Conservation (phyloP, 441 rosid species). For the Flueggea neowawraea region DNA sequence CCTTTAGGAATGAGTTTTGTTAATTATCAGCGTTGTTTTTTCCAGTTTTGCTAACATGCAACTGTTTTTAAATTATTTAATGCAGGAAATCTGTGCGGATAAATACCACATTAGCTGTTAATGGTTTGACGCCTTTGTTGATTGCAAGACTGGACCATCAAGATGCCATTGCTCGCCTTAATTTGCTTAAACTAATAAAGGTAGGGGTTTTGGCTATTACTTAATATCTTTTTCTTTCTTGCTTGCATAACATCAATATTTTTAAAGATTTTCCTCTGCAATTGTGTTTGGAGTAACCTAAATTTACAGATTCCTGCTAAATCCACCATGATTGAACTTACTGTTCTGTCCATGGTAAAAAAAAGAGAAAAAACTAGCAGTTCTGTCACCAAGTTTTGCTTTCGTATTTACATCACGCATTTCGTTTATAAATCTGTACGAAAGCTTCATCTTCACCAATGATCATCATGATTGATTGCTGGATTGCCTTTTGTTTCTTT, state of each 20-base stretch:
- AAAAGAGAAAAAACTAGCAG: too few relatives aligned
- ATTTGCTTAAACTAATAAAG: conserved; percentile 92
- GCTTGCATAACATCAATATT: not conserved
- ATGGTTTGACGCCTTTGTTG: conserved; percentile 93
- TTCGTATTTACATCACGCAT: too few relatives aligned
- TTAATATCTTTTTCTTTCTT: not conserved
- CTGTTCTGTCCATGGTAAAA: too few relatives aligned
- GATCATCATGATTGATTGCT: conserved; percentile 6
- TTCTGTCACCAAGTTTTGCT: too few relatives aligned
- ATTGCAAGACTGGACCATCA: conserved; percentile 89
- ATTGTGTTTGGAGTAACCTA: too few relatives aligned
- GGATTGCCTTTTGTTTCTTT: not conserved
- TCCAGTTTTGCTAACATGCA: too few relatives aligned
- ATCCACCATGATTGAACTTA: too few relatives aligned
- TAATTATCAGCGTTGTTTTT: too few relatives aligned
- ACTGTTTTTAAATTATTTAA: not conserved
- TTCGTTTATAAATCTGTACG: too few relatives aligned
- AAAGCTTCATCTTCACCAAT: not conserved
- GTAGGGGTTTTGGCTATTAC: conserved; percentile 24
- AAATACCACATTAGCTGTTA: conserved; percentile 89
- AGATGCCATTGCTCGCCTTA: conserved; percentile 98
- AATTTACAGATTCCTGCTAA: too few relatives aligned
- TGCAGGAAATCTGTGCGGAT: conserved; percentile 92
- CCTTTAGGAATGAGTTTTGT: too few relatives aligned
- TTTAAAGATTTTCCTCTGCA: too few relatives aligned